phyloP scores from a whole-genome alignment of 805 yeast species.

The Torulaspora gathmanii region DNA sequence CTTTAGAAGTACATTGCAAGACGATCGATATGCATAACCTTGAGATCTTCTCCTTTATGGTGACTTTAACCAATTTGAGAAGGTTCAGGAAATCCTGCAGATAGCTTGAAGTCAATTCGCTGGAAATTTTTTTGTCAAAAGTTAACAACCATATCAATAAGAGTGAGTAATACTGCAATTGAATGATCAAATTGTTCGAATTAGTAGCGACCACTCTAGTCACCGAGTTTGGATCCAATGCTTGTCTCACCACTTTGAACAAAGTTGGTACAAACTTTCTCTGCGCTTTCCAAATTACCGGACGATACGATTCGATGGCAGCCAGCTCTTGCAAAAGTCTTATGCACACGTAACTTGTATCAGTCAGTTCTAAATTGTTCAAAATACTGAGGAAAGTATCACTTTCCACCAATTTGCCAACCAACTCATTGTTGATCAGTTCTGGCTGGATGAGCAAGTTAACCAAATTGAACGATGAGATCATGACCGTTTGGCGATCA shows the following conservation, averaged over 20 bases:
- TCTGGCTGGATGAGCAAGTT: constrained; percentile 30
- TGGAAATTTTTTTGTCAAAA: constrained; percentile 53
- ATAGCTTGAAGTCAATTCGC: constrained; percentile 52
- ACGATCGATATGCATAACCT: constrained; percentile 76
- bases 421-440: constrained; percentile 19
- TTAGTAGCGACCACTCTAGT: constrained; percentile 34
- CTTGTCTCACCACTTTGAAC: constrained; percentile 42
- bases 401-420: constrained; percentile 20
- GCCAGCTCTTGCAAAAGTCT: constrained; percentile 33
- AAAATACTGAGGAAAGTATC: constrained; percentile 24
- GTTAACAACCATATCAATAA: constrained; percentile 81
- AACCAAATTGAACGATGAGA: constrained; percentile 33
- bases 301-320: constrained; percentile 27
- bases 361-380: constrained; percentile 28
- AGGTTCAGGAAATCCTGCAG: constrained; percentile 43
- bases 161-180: constrained; percentile 75
- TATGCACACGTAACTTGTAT: constrained; percentile 32
- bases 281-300: constrained; percentile 32
- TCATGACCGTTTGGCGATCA: constrained; percentile 32
- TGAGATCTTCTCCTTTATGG: constrained; percentile 88
- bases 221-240: constrained; percentile 30
- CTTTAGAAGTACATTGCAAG: constrained; percentile 49
- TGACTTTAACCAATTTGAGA: constrained; percentile 59
- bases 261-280: constrained; percentile 46
- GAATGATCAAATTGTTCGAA: constrained; percentile 52